Base-by-base conservation (phyloP, 495 filamentous ascomycete species). In the Penicillium bialowiezense region DNA sequence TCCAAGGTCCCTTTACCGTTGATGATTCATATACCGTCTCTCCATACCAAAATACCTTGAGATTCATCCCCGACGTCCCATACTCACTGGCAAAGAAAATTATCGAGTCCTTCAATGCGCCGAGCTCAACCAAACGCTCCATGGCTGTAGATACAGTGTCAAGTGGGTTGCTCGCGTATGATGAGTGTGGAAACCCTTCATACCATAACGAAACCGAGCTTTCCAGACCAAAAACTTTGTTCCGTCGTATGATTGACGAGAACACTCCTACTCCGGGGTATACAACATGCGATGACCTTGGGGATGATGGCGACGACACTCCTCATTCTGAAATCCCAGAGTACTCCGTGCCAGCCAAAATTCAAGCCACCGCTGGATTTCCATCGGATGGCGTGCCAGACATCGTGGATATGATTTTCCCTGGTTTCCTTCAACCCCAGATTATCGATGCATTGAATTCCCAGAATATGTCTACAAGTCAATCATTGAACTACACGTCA, bases 1-100 rank as follows among this genome's bases (percentile, higher is more conserved):
- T 65, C 9, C 51, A 72, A 45, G 70, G 70, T 6, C 70, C 69
- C 1, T 73, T 70, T 45, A 71, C 70, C 6, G 55, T 48, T n/a
- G 59, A 61, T 48, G 60, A 60, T 52, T 61, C 56, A 13, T 73
- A 66, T 54, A 72, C 72, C 46, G 65, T 73, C 44, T 57, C 44
- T 20, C 70, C 70, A 8, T 70, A 67, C 42, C 44, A 52, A 5
- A 56, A 67, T 39, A 35, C 42, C 15, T 72, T 70, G 42, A 56
- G 60, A 28, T 72, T 52, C 42, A 64, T 72, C 41, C 52, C 63
- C 8, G 53, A 67, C 33, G 70, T 73, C 5, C 65, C 68, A 9
- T 71, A 61, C 41, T 41, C 42, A 7, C n/a, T 52, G 24, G 65
- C 61, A 31, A 55, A 44, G 21, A 59, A 67, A 44, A 58, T 66